Base-by-base conservation (phyloP, 2,329 filamentous ascomycete genomes). In the Daldinia sp. region DNA sequence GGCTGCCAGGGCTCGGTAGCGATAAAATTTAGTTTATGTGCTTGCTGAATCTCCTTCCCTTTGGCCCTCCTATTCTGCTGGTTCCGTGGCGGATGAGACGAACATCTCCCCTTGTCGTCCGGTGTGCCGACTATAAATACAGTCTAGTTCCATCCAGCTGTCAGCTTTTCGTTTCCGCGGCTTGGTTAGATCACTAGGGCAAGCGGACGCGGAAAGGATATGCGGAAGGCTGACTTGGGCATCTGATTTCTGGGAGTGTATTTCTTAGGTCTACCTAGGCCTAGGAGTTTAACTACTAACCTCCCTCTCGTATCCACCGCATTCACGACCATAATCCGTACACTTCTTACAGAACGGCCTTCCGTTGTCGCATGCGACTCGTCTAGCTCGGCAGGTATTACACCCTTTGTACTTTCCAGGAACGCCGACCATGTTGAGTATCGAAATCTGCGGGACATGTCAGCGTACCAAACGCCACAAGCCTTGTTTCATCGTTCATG, bases 371-470 rank as follows among this genome's bases (percentile, higher is more conserved):
- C 87, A 90, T 49, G 71, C 71, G 41, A 73, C 72, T 55, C 72
- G 64, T 32, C 72, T 69, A 53, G 61, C 84, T 49, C 86, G 79
- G 72, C 86, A 88, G 23, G 86, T 88, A 74, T 87, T 85, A 75
- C 86, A 88, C 34, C 85, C 86, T 74, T 87, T 87, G 73, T 85
- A 88, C 74, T 87, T 88, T 52, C 86, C 86, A 34, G 85, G 81
- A 60, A 88, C 85, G 54, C 86, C 86, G 67, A 87, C 85, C 85
- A 87, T 87, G 32, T 58, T 78, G 71, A 48, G 59, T 51, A 53
- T 19, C 48, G 27, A 43, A 47, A 19, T 41, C 64, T 63, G 21
- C 41, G 17, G 59, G 37, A 49, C 13, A 17, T 58, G 52, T 61
- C 35, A 63, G 58, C 50, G 41, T 34, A 30, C 19, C 11, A 29